phyloP scores from a whole-genome alignment of 345 rosid genomes.

The Angophora floribunda region DNA sequence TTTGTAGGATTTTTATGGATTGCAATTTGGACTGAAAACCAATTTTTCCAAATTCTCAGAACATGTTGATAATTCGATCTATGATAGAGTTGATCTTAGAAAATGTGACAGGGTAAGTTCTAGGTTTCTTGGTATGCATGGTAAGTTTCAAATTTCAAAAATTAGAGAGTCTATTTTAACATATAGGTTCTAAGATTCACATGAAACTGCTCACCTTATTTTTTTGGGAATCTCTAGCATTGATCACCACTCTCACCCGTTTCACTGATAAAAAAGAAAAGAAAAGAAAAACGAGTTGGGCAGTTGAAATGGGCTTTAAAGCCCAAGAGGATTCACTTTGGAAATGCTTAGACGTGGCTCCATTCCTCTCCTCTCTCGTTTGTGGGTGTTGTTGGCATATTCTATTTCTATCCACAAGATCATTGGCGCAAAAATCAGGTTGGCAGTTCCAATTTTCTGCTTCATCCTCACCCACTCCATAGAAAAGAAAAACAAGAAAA shows the following conservation, averaged over 20 bases:
- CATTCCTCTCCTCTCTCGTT: not conserved
- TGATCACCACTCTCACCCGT: not conserved
- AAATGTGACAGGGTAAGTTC: too few species aligned
- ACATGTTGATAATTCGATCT: too few species aligned
- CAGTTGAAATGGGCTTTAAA: not conserved
- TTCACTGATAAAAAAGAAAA: not conserved
- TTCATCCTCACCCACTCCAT: not conserved
- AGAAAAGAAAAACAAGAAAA: not conserved
- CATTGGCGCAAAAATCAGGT: not conserved
- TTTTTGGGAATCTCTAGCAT: not conserved
- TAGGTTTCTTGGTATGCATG: not conserved
- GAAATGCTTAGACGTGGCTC: not conserved
- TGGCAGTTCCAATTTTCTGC: not conserved
- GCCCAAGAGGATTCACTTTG: not conserved
- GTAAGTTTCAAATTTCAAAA: not conserved
- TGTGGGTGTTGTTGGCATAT: not conserved
- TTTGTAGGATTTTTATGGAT: not conserved
- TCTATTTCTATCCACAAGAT: not conserved
- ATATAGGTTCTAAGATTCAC: too few species aligned
- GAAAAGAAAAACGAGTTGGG: not conserved
- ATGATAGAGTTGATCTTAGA: fast-evolving
- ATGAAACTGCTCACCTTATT: fast-evolving
- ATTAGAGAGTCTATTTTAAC: fast-evolving
- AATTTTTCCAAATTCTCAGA: not conserved
- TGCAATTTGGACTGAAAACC: not conserved